These are phyloP conservation scores for Gloeostereum incarnatum DNA, from an alignment of 768 basidiomycete genomes.

Conservation along the genomic window DNA sequence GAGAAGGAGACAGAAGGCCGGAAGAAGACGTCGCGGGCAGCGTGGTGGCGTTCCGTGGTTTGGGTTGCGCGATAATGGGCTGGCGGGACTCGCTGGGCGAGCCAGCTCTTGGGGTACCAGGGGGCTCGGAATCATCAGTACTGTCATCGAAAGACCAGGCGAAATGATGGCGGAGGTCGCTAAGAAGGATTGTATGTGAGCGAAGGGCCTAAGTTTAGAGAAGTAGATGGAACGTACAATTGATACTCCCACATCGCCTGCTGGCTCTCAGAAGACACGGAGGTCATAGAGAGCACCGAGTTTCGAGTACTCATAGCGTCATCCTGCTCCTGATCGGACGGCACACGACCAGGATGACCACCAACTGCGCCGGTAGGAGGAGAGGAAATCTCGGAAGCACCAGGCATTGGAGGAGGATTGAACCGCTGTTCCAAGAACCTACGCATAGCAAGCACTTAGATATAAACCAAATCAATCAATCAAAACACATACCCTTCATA, in stretches of 20 bases:
- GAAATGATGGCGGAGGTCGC: slow-evolving; percentile 7
- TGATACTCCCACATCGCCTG: slow-evolving; percentile 13
- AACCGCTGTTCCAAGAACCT: slow-evolving; percentile 16
- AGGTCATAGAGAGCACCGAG: slow-evolving; percentile 3
- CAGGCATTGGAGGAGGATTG: slow-evolving; percentile 9
- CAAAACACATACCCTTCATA: slow-evolving; percentile 23
- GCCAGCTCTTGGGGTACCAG: background rate
- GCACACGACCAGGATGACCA: background rate
- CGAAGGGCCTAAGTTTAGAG: background rate
- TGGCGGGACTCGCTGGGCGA: background rate
- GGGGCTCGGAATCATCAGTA: background rate
- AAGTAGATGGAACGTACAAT: slow-evolving; percentile 3
- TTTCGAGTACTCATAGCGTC: background rate
- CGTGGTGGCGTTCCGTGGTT: background rate
- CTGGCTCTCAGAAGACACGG: slow-evolving; percentile 10
- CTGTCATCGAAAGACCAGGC: background rate
- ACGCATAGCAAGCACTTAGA: background rate
- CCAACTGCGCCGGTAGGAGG: background rate
- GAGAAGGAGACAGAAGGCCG: background rate
- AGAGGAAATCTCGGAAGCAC: background rate
- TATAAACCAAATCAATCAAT: background rate
- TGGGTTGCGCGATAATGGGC: background rate
- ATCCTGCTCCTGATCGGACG: background rate
- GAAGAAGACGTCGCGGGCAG: no score
- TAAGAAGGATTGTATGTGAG: background rate